These are phyloP conservation scores for Cronartium ribicola DNA, from an alignment of 1,284 basidiomycete genomes.

Conservation along the genomic window DNA sequence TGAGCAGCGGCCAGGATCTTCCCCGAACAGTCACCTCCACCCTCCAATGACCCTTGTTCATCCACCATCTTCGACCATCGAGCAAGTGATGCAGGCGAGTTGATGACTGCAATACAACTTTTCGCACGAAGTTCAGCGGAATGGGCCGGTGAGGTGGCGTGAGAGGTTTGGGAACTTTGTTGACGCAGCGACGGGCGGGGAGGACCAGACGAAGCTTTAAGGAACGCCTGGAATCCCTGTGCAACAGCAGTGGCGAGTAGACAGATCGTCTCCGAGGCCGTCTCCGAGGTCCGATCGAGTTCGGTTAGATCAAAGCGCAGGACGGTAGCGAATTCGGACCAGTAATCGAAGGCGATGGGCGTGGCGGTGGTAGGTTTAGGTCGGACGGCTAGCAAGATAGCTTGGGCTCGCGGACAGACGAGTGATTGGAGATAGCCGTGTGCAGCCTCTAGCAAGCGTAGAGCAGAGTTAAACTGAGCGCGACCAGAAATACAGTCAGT, in stretches of 20 bases:
- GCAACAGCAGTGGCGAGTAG: conserved; percentile 29
- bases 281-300: conserved; percentile 9
- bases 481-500: conserved; percentile 9
- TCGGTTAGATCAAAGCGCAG: conserved; percentile 19
- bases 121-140: conserved; percentile 21
- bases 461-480: conserved; percentile 34
- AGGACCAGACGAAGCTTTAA: conserved; percentile 22
- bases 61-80: conserved; percentile 16
- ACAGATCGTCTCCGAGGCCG: not conserved
- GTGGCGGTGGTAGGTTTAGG: conserved; percentile 23
- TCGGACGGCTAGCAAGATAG: not conserved
- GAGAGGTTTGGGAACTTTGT: not conserved
- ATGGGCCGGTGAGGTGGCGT: conserved; percentile 1
- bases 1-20: conserved; percentile 35
- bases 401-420: not conserved
- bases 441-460: conserved; percentile 30
- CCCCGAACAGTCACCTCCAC: conserved; percentile 3
- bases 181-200: conserved; percentile 1
- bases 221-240: conserved; percentile 39
- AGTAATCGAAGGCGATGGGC: conserved; percentile 19
- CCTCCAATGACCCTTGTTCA: not conserved
- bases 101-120: conserved; percentile 16
- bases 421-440: conserved; percentile 29
- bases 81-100: conserved; percentile 16
- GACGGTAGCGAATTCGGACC: conserved; percentile 25